Base-by-base conservation (phyloP, 192 early-diverging fungal species). In the Coemansia sp. region DNA sequence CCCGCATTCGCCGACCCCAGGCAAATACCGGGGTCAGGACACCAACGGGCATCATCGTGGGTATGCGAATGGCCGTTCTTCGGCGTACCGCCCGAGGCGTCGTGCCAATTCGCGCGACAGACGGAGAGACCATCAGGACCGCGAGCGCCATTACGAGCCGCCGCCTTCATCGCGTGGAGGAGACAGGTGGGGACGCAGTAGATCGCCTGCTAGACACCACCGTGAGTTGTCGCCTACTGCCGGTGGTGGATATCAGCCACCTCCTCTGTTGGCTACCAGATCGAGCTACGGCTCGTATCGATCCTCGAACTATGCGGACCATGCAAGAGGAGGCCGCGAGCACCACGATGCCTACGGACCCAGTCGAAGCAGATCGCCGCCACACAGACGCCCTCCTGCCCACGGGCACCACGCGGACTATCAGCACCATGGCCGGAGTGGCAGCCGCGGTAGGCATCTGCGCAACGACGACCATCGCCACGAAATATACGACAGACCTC, bases 61-160 rank as follows among this genome's bases (percentile, higher is more conserved):
- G 10, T 43, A 40, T 42, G 50, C 34, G 32, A 37, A 42, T 27
- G 58, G 58, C 4, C 41, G 29, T 15, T 26, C 11, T 43, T 50
- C 57, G 36, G 52, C 61, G 24, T 66, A 65, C 29, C 56, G 42
- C 19, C 42, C 53, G 46, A 64, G 74, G 17, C 64, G 74, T 4
- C 68, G 74, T 11, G 64, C 68, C 19, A 77, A 77, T 22, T 67
- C 68, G 3, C 56, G 68, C 9, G 74, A 77, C 27, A 58, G 74
- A 10, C 74, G 74, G 42, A 62, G 73, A 9, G 74, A 77, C 34
- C 55, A 69, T 2, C 58, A 35, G 38, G 6, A 52, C 18, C 36
- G 22, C 3, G 17, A 52, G 32, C 55, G 42, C 48, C 59, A 62
- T 27, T 41, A 61, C 18, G 65, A 43, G 32, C 60, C 60, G 24